These are phyloP conservation scores for Dipodascopsis uninucleata DNA, from an alignment of 805 yeast genomes.

Conservation along the genomic window DNA sequence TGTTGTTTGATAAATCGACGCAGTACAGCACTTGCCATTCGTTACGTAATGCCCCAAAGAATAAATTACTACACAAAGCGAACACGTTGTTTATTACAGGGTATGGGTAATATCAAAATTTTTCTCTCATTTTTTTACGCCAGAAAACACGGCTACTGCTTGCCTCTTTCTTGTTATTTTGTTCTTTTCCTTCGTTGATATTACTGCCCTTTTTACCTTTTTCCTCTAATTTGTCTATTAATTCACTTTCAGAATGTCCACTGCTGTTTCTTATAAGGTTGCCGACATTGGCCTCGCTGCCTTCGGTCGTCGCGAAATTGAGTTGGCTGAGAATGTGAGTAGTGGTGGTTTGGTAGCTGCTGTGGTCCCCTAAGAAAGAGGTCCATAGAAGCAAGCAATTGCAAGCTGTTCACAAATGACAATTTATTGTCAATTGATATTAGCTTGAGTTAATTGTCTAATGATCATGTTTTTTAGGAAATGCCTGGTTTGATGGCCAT, in stretches of 20 bases:
- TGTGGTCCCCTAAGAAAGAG: too few relatives aligned
- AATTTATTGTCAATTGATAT: background rate
- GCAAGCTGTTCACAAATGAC: too few relatives aligned
- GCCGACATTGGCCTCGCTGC: constrained; percentile 98
- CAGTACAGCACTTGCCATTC: too few relatives aligned
- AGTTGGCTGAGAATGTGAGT: constrained; percentile 93
- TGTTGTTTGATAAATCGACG: too few relatives aligned
- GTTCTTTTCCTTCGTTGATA: background rate
- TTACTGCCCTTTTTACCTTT: background rate
- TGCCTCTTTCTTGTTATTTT: constrained; percentile 2
- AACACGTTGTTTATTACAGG: too few relatives aligned
- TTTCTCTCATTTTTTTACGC: too few relatives aligned
- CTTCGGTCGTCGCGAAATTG: constrained; percentile 99
- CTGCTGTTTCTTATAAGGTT: constrained; percentile 61
- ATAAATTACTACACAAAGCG: too few relatives aligned
- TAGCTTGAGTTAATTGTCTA: background rate
- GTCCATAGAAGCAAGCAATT: too few relatives aligned
- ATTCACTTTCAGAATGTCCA: background rate
- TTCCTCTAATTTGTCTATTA: background rate
- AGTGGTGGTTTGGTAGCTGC: background rate
- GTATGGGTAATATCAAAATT: background rate
- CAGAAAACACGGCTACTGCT: too few relatives aligned
- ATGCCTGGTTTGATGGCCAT: constrained; percentile 81
- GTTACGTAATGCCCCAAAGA: too few relatives aligned
- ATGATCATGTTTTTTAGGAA: constrained; percentile 24